phyloP scores from a whole-genome alignment of 208 protist species.

The Trypanosoma brucei region DNA sequence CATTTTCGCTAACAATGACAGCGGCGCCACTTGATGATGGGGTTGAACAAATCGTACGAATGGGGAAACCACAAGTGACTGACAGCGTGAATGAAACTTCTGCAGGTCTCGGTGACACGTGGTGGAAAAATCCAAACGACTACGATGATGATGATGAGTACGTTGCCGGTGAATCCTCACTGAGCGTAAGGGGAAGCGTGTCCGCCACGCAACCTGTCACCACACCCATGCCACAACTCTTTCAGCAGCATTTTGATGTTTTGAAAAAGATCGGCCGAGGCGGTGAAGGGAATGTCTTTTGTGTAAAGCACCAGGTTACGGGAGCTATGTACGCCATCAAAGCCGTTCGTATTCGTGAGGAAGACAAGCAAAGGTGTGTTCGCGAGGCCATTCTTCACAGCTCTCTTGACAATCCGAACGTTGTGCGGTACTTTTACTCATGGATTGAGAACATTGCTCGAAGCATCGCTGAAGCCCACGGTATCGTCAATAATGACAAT shows the following conservation, averaged over 20 bases:
- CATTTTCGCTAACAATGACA: background rate
- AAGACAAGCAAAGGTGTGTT: slow-evolving; percentile 52
- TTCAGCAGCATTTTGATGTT: slow-evolving; percentile 74
- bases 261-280: slow-evolving; percentile 69
- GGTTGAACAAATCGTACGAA: background rate
- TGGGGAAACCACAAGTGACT: background rate
- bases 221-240: slow-evolving; percentile 27
- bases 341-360: slow-evolving; percentile 59
- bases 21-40: background rate
- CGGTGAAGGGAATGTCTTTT: slow-evolving; percentile 71
- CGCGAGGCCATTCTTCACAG: slow-evolving; percentile 79
- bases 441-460: slow-evolving; percentile 71
- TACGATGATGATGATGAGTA: slow-evolving; percentile 6
- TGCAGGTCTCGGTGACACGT: slow-evolving; percentile 5
- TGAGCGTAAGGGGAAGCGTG: background rate
- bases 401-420: slow-evolving; percentile 71
- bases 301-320: slow-evolving; percentile 74
- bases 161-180: background rate
- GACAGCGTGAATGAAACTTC: background rate
- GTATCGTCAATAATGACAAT: slow-evolving; percentile 52
- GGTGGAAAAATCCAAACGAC: slow-evolving; percentile 15
- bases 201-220: background rate
- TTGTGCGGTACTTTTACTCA: slow-evolving; percentile 84
- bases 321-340: slow-evolving; percentile 72
- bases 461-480: slow-evolving; percentile 34